Base-by-base conservation (phyloP, 148 eudicot species). In the Rhododendron williamsianum region DNA sequence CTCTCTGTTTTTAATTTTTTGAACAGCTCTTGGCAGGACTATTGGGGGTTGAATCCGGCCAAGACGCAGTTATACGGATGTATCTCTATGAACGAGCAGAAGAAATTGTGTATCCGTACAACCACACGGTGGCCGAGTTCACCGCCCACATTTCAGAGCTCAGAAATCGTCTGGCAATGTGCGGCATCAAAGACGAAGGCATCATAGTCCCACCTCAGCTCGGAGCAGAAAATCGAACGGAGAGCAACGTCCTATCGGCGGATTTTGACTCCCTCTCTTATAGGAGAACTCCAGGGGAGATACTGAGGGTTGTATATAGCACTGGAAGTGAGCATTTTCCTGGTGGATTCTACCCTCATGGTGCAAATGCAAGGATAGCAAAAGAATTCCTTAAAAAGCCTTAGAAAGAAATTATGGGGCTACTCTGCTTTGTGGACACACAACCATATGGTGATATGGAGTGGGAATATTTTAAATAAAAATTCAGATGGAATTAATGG, bases 111-210 rank as follows among this genome's bases (percentile, higher is more conserved):
- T 19, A 81, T 3, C 98, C 98, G 2, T 95, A 97, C 87, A 86
- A 88, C 9, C 60, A 72, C 80, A 95, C 98, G 0, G 99, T 95
- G 30, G 98, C 92, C 0, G 94, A 93, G 38, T 93, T 92, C 69
- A 97, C 99, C 3, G 52, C 19, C 7, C 80, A 82, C 0, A 91
- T 97, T 12, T 97, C 98, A 1, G 85, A 85, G 6, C 85, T 94
- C 60, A 87, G 99, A 71, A 93, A 95, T 85, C 81, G 10, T 4
- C 76, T 97, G 27, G 99, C 89, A 15, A 90, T 4, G 89, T 91
- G 93, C 52, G 97, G 99, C 1, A 45, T 91, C 80, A 95, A 92
- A 80, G 99, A 96, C 25, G 99, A 97, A 85, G 98, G 98, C 16
- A 9, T 97, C 0, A 67, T 89, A 0, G 98, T 95, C 21, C 94